Evolutionary conservation across 352 stramenopile species (phyloP).

Genomic region (Phytophthora uliginosa): DNA sequence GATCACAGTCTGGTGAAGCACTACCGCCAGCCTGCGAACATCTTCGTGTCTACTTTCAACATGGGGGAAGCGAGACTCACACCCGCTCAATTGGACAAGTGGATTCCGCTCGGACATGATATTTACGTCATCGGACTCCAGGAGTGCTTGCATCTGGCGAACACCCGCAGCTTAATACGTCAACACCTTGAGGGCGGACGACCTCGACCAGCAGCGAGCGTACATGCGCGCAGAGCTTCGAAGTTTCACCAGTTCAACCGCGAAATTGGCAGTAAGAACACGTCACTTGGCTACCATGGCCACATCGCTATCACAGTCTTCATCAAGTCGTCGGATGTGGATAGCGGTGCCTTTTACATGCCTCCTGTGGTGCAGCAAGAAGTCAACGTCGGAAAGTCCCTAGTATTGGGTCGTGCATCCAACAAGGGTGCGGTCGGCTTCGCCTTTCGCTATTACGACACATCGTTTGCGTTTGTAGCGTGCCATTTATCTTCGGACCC

Average conservation of each 20-base stretch:
- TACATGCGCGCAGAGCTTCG: constrained; percentile 21
- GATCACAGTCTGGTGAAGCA: constrained; percentile 39
- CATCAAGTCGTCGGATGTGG: constrained; percentile 72
- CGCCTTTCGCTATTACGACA: constrained; percentile 89
- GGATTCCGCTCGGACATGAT: constrained; percentile 85
- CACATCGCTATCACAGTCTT: constrained; percentile 92
- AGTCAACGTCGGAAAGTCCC: constrained; percentile 81
- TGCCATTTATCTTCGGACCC: constrained; percentile 92
- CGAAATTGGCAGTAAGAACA: constrained; percentile 88
- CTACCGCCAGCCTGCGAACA: constrained; percentile 59
- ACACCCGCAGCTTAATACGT: constrained; percentile 66
- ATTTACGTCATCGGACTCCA: constrained; percentile 92
- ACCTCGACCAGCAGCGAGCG: constrained; percentile 33
- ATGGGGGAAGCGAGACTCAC: constrained; percentile 79
- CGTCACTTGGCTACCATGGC: constrained; percentile 85
- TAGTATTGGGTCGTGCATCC: constrained; percentile 80
- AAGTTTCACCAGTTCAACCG: constrained; percentile 72
- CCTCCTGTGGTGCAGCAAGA: constrained; percentile 75
- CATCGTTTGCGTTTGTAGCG: constrained; percentile 88
- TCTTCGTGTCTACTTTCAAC: constrained; percentile 91
- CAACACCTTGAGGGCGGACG: constrained; percentile 73
- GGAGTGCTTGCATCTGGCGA: constrained; percentile 86
- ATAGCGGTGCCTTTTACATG: constrained; percentile 85
- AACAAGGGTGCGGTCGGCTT: constrained; percentile 94
- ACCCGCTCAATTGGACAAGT: constrained; percentile 66